Evolutionary conservation across 108 stramenopile species (phyloP).

Genomic region (Fragilaria crotonensis): DNA sequence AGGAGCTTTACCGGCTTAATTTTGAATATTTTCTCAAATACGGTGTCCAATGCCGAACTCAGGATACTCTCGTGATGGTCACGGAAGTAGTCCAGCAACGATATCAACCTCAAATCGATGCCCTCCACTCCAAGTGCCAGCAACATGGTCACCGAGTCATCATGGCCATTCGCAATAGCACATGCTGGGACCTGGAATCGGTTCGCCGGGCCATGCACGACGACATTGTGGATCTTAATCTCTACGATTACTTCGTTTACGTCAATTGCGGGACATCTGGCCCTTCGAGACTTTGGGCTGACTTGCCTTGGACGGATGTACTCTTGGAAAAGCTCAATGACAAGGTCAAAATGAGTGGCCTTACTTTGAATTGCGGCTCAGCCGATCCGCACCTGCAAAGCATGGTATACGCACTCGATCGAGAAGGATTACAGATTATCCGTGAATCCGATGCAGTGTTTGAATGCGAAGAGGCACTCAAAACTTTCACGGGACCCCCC

Average conservation of each 20-base stretch:
- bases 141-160: constrained; percentile 5
- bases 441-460: constrained; percentile 29
- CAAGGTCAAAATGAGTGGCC: constrained; percentile 28
- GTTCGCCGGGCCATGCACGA: constrained; percentile 8
- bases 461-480: constrained; percentile 29
- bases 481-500: no score
- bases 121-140: neutral
- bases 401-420: constrained; percentile 32
- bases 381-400: constrained; percentile 38
- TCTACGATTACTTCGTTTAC: constrained; percentile 46
- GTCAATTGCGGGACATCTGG: constrained; percentile 45
- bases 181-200: constrained; percentile 51
- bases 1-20: neutral
- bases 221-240: constrained; percentile 8
- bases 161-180: constrained; percentile 24
- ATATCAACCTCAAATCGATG: neutral
- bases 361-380: constrained; percentile 19
- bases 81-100: neutral
- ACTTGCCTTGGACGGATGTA: constrained; percentile 22
- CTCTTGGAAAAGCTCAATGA: constrained; percentile 29
- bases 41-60: neutral
- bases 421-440: constrained; percentile 22
- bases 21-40: neutral
- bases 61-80: neutral
- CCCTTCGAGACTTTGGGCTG: constrained; percentile 2